These are phyloP conservation scores for Colletotrichum sansevieriae DNA, from an alignment of 2,329 filamentous ascomycete genomes.

Conservation along the genomic window DNA sequence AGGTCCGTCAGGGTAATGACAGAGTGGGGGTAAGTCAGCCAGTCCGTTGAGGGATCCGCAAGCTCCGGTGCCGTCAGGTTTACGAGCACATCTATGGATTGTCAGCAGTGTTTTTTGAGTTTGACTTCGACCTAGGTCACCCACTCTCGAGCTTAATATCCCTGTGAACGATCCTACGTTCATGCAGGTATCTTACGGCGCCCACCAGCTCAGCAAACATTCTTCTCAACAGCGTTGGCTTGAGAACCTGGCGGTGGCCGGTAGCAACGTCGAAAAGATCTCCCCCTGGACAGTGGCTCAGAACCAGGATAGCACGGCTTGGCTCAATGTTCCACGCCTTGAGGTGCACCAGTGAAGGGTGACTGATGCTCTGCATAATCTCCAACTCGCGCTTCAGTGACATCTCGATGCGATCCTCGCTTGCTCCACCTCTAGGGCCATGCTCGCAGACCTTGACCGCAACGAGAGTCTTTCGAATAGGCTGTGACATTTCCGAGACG, in stretches of 20 bases:
- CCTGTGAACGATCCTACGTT: constrained; percentile 88
- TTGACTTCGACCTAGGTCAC: constrained; percentile 48
- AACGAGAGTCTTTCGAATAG: constrained; percentile 82
- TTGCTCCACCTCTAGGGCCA: constrained; percentile 91
- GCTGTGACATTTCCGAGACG: constrained; percentile 55
- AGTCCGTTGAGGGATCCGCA: constrained; percentile 73
- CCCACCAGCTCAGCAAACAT: constrained; percentile 92
- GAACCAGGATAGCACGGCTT: constrained; percentile 83
- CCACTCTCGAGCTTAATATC: constrained; percentile 97
- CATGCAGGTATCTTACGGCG: constrained; percentile 88
- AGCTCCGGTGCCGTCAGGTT: constrained; percentile 81
- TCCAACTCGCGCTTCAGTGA: constrained; percentile 95
- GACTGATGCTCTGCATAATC: constrained; percentile 88
- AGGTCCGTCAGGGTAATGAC: constrained; percentile 92
- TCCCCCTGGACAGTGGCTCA: constrained; percentile 93
- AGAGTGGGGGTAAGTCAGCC: constrained; percentile 82
- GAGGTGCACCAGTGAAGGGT: constrained; percentile 90
- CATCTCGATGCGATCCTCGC: constrained; percentile 92
- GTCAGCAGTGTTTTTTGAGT: constrained; percentile 29
- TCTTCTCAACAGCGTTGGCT: constrained; percentile 78
- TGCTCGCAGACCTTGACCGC: constrained; percentile 97
- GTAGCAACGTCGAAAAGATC: constrained; percentile 95
- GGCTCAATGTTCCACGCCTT: constrained; percentile 92
- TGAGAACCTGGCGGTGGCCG: constrained; percentile 75
- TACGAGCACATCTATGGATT: constrained; percentile 82